These are phyloP conservation scores for Spathaspora gorwiae DNA, from an alignment of 805 yeast species.

Conservation along the genomic window DNA sequence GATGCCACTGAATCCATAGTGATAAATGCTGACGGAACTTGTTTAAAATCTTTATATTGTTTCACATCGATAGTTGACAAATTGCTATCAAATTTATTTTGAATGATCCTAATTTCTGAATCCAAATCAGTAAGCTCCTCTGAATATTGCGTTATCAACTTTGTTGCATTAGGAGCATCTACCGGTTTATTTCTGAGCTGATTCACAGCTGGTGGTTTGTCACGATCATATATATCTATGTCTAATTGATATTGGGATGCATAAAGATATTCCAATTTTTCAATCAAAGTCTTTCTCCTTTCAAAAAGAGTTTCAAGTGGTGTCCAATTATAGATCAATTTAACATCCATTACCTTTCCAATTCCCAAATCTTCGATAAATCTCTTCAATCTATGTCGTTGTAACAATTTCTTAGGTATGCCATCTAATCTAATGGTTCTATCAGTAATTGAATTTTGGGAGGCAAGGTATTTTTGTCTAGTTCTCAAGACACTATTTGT, in stretches of 20 bases:
- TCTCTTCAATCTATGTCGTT: slow-evolving; percentile 33
- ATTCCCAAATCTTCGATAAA: slow-evolving; percentile 54
- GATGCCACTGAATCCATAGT: slow-evolving; percentile 47
- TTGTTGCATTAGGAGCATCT: slow-evolving; percentile 6
- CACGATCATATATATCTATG: slow-evolving; percentile 33
- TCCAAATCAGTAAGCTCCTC: slow-evolving; percentile 34
- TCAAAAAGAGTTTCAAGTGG: slow-evolving; percentile 36
- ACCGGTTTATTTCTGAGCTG: slow-evolving; percentile 9
- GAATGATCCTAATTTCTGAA: slow-evolving; percentile 31
- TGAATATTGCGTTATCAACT: slow-evolving; percentile 29
- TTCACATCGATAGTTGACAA: slow-evolving; percentile 22
- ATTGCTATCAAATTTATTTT: slow-evolving; percentile 25
- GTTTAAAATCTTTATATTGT: slow-evolving; percentile 28
- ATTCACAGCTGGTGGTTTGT: slow-evolving; percentile 29
- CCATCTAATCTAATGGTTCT: slow-evolving; percentile 53
- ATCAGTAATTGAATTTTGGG: slow-evolving; percentile 57
- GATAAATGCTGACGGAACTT: slow-evolving; percentile 43
- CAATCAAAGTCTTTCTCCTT: slow-evolving; percentile 25
- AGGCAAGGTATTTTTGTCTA: slow-evolving; percentile 54
- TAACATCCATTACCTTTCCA: slow-evolving; percentile 50
- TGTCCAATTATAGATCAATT: slow-evolving; percentile 44
- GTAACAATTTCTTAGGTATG: slow-evolving; percentile 43
- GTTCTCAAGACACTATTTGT: slow-evolving; percentile 48
- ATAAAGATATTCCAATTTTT: slow-evolving; percentile 38
- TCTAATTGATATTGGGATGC: slow-evolving; percentile 39